These are phyloP conservation scores for Limnomonas spitsbergensis DNA, from an alignment of 139 green algal species.

Conservation along the genomic window DNA sequence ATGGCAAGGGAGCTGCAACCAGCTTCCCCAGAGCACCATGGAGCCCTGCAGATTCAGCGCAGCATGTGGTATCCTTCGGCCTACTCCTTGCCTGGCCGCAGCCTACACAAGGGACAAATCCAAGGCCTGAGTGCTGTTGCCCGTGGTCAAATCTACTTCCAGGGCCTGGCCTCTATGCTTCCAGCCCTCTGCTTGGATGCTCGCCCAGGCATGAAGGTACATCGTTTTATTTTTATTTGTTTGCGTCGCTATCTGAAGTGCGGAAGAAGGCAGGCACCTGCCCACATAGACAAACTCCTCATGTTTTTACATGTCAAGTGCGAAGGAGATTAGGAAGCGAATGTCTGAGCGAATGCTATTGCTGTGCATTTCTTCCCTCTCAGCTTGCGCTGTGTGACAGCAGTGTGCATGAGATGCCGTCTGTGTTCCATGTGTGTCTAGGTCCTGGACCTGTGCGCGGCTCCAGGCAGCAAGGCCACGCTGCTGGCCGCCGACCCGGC, in stretches of 20 bases:
- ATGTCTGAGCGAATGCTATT: not conserved
- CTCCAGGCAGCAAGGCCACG: constrained; percentile 29
- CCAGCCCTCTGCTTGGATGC: constrained; percentile 24
- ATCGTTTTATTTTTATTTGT: too few relatives aligned
- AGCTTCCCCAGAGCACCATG: not conserved
- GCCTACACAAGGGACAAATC: not conserved
- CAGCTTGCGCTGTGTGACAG: too few relatives aligned
- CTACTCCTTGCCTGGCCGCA: not conserved
- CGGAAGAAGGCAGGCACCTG: too few relatives aligned
- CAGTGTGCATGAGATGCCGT: too few relatives aligned
- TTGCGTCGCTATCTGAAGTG: too few relatives aligned
- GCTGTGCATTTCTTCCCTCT: not conserved
- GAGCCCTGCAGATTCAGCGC: not conserved
- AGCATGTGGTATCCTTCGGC: not conserved
- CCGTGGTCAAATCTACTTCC: constrained; percentile 19
- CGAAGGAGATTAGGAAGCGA: not conserved
- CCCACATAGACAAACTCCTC: not conserved
- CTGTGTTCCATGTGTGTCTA: too few relatives aligned
- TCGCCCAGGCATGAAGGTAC: not conserved
- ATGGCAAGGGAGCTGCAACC: too few relatives aligned
- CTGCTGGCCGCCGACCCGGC: constrained; percentile 15
- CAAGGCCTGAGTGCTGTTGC: not conserved
- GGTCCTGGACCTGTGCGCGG: constrained; percentile 31
- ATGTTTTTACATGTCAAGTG: not conserved
- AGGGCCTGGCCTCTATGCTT: constrained; percentile 23